phyloP scores from a whole-genome alignment of 345 rosid species.

The Salix purpurea region DNA sequence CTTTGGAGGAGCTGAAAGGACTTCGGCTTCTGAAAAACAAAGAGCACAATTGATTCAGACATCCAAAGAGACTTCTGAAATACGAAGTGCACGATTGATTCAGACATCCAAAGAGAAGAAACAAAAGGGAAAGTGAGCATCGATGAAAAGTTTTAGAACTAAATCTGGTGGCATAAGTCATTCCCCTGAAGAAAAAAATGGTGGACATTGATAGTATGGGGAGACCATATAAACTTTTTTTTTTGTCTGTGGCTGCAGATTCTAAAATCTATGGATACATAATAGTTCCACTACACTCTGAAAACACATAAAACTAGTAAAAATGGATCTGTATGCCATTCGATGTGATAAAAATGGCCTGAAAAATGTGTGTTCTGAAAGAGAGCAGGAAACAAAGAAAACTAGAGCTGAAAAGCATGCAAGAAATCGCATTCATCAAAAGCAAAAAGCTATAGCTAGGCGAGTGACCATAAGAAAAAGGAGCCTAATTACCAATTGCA shows the following conservation, averaged over 20 bases:
- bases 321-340: no score
- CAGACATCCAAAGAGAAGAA: background rate
- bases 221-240: no score
- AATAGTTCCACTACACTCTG: no score
- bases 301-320: no score
- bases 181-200: no score
- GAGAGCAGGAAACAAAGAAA: background rate
- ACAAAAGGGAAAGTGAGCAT: background rate
- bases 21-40: constrained; percentile 78
- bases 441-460: background rate
- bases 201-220: no score
- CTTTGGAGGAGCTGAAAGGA: constrained; percentile 96
- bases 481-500: constrained; percentile 51
- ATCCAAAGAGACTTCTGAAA: constrained; percentile 51
- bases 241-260: no score
- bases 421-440: background rate
- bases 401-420: background rate
- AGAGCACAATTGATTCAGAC: constrained; percentile 6
- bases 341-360: background rate
- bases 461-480: background rate
- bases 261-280: no score
- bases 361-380: background rate
- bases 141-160: background rate
- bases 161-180: background rate
- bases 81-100: constrained; percentile 6